phyloP scores from a whole-genome alignment of 345 rosid genomes.

The Jatropha curcas region DNA sequence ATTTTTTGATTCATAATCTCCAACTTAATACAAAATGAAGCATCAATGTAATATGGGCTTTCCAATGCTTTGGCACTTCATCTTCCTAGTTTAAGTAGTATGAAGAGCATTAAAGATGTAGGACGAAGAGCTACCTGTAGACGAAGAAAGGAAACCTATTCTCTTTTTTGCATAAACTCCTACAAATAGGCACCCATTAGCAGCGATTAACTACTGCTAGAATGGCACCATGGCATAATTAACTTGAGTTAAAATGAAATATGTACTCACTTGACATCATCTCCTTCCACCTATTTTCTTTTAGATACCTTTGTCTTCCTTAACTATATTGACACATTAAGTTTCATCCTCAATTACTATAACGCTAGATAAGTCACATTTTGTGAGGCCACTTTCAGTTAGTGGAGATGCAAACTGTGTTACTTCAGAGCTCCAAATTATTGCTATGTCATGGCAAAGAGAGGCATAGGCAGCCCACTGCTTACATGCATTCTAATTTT shows the following conservation, averaged over 20 bases:
- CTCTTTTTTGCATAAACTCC: not conserved
- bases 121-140: not conserved
- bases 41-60: not conserved
- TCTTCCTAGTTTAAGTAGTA: not conserved
- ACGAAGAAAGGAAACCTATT: not conserved
- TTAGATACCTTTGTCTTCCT: not conserved
- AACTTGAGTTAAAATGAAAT: not conserved
- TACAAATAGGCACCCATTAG: not conserved
- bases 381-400: not conserved
- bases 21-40: not conserved
- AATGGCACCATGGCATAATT: not conserved
- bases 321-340: not conserved
- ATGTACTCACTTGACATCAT: not conserved
- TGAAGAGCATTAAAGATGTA: not conserved
- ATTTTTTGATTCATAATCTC: not conserved
- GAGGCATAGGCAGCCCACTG: not conserved
- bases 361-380: not conserved
- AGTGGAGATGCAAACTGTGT: not conserved
- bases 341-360: not conserved
- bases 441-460: not conserved
- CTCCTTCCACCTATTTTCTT: not conserved
- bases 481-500: not conserved
- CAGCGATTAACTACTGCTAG: not conserved
- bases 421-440: not conserved
- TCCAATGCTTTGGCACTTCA: not conserved